Evolutionary conservation across 2,329 filamentous ascomycete species (phyloP).

Genomic region (Metarhizium rileyi): DNA sequence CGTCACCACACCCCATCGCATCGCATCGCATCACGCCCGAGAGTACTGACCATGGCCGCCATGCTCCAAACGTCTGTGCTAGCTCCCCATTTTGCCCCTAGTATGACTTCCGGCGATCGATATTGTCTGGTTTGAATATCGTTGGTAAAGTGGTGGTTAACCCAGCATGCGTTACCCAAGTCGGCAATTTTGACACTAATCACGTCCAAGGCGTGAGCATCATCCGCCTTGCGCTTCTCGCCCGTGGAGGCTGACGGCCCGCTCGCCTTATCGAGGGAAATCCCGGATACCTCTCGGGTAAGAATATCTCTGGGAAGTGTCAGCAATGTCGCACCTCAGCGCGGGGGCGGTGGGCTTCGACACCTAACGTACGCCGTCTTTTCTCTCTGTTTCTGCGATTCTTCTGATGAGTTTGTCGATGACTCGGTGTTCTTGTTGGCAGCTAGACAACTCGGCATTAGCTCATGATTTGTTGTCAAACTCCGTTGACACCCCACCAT

Average conservation of each 20-base stretch:
- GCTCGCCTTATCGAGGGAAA: conserved; percentile 72
- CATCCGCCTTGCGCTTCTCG: conserved; percentile 54
- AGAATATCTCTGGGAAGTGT: conserved; percentile 60
- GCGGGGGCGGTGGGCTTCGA: neutral
- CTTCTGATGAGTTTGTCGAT: conserved; percentile 44
- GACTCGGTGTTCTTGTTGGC: conserved; percentile 29
- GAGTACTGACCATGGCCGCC: conserved; percentile 78
- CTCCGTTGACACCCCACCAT: neutral
- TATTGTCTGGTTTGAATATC: conserved; percentile 98
- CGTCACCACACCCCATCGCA: neutral
- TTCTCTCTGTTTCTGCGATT: conserved; percentile 74
- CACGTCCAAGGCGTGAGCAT: conserved; percentile 52
- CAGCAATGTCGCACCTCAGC: conserved; percentile 1
- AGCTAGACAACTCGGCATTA: conserved; percentile 12
- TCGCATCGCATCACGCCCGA: neutral
- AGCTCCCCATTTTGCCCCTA: conserved; percentile 97
- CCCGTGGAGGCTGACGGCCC: conserved; percentile 40
- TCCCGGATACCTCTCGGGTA: conserved; percentile 87
- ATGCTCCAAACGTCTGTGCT: conserved; percentile 99
- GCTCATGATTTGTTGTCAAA: neutral
- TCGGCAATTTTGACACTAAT: conserved; percentile 99
- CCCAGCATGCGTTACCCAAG: conserved; percentile 97
- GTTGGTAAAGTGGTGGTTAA: conserved; percentile 97
- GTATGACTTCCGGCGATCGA: conserved; percentile 89
- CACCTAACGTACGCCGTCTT: conserved; percentile 71